These are phyloP conservation scores for Mucor velutinosus DNA, from an alignment of 371 early-diverging fungal species.

Conservation along the genomic window DNA sequence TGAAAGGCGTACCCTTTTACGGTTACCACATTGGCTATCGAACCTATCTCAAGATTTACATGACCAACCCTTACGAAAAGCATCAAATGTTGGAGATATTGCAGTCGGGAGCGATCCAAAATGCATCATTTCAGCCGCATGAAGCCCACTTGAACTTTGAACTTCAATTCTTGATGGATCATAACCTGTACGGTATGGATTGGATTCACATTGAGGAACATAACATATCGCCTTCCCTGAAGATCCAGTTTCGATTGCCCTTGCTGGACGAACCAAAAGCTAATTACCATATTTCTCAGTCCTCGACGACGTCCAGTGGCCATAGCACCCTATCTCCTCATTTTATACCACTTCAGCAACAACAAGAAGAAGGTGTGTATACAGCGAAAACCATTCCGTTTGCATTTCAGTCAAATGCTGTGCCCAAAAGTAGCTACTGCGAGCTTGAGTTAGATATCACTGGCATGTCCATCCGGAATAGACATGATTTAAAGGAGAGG, in stretches of 20 bases:
- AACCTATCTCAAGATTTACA: constrained; percentile 77
- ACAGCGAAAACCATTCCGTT: constrained; percentile 29
- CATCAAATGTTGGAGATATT: constrained; percentile 65
- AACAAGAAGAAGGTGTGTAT: constrained; percentile 12
- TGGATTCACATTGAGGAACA: constrained; percentile 40
- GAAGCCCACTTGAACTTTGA: constrained; percentile 90
- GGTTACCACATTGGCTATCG: constrained; percentile 75
- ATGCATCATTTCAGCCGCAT: constrained; percentile 66
- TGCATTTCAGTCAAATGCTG: constrained; percentile 19
- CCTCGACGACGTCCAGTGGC: not conserved
- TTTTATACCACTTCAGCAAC: not conserved
- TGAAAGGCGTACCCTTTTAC: constrained; percentile 85
- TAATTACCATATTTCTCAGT: constrained; percentile 14
- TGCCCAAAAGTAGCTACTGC: constrained; percentile 60
- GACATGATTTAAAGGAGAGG: constrained; percentile 61
- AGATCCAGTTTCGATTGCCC: constrained; percentile 45
- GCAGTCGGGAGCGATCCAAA: constrained; percentile 73
- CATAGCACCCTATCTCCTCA: not conserved
- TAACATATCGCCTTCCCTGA: not conserved
- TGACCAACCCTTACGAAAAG: constrained; percentile 66
- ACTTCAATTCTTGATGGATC: constrained; percentile 91
- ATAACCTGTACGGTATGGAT: constrained; percentile 93
- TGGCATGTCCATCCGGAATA: constrained; percentile 69
- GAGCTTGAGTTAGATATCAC: constrained; percentile 80
- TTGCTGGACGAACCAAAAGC: constrained; percentile 29